phyloP scores from a whole-genome alignment of 352 stramenopile species.

The Phytophthora ramorum region DNA sequence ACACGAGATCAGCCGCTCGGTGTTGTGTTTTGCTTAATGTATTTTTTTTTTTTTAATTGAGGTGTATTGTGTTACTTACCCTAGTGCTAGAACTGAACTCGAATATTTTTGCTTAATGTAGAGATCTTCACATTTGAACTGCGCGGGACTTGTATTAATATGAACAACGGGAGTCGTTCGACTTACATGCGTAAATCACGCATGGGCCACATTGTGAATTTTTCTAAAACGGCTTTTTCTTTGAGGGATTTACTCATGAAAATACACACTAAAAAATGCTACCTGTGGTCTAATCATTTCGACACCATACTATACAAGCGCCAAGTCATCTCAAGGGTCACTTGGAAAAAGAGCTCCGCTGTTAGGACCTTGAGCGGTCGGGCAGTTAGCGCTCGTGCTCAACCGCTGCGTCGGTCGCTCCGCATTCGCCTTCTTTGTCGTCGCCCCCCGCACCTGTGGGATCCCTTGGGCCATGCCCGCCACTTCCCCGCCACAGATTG shows the following conservation, averaged over 20 bases:
- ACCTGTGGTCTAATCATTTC: background rate
- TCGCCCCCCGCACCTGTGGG: background rate
- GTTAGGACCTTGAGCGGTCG: background rate
- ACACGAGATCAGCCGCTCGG: too few species aligned
- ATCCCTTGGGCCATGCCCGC: constrained; percentile 4
- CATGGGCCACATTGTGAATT: too few species aligned
- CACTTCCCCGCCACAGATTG: constrained; percentile 16
- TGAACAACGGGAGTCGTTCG: too few species aligned
- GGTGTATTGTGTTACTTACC: too few species aligned
- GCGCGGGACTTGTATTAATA: too few species aligned
- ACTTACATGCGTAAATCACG: too few species aligned
- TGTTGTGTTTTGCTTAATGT: too few species aligned
- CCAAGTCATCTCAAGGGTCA: background rate
- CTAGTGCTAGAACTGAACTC: too few species aligned
- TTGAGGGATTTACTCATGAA: background rate
- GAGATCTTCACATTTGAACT: too few species aligned
- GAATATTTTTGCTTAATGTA: too few species aligned
- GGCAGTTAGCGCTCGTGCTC: background rate
- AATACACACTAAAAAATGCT: background rate
- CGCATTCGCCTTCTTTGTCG: background rate
- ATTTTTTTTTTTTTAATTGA: too few species aligned
- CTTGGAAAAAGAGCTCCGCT: background rate
- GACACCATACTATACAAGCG: background rate
- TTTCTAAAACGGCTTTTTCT: too few species aligned
- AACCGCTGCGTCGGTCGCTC: background rate